Evolutionary conservation across 2,329 filamentous ascomycete genomes (phyloP), one percentile per base, ranked within the genome.

Genomic region (Neurospora crassa): DNA sequence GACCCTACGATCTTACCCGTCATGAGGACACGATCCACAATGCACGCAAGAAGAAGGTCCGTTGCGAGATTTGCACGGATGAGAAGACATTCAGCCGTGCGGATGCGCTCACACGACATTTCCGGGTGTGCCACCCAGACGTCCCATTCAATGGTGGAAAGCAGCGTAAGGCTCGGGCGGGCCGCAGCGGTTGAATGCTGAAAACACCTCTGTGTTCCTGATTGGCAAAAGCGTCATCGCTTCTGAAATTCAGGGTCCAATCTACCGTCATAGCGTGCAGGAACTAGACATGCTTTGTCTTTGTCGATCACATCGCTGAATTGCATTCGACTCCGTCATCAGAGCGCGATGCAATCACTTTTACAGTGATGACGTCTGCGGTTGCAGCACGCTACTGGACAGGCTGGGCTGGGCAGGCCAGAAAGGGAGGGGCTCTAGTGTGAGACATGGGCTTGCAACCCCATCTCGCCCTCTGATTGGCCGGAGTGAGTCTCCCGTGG

Each of bases 21-120:
- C 96, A 99, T 79, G 96, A 99, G 80, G 95, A 97, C 75, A 98
- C 96, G 0, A 98, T 98, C 74, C 96, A 98, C 86, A 97, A 97
- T 77, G 91, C 90, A 1, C 90, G 92, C 77, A 97, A 97, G 85
- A 90, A 94, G 80, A 98, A 98, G 84, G 94, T 97, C 8, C 90
- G 93, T 67, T 99, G 96, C 81, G 90, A 94, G 74, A 83, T 97
- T 68, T 99, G 96, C 82, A 94, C 92, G 1, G 94, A 98, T 77
- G 95, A 98, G 78, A 98, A 98, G 86, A 96, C 93, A 0, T 99
- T 99, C 79, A 97, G 94, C 76, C 90, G 96, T 71, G 96, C 95
- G 74, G 96, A 99, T 83, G 96, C 96, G 1, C 85, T 98, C 68
- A 98, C 95, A 16, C 86, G 96, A 73, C 96, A 99, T 79, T 96